Base-by-base conservation (phyloP, 106 monocot genomes). In the Vanilla planifolia region DNA sequence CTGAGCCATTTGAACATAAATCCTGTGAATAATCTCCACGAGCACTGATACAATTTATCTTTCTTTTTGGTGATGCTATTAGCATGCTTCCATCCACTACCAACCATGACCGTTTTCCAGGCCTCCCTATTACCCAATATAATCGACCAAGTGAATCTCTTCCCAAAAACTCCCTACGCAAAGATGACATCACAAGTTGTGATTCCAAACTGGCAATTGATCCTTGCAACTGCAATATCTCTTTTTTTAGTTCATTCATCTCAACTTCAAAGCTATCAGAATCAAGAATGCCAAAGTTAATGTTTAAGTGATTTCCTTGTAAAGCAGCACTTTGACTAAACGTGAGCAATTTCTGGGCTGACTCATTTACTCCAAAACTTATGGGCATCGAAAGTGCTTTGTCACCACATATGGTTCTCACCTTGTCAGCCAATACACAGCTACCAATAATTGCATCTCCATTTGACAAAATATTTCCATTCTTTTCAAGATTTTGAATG, bases 121-220 rank as follows among this genome's bases (percentile, higher is more conserved):
- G 84, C 55, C 79, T 85, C n/a, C 79, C 70, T 10, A 77, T 78
- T 55, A 84, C 51, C 98, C 98, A 98, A 52, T 92, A 98, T 33
- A 85, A 75, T 40, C 92, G 76, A 58, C 81, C 88, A 60, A 48
- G 51, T 47, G 88, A 85, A 75, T 98, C 98, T 70, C 79, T 87
- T 17, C 98, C 92, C 32, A 96, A 51, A 24, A 80, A 82, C 29
- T 98, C 98, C 53, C 98, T 84, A 55, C 98, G 79, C 48, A 80
- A 67, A 47, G 91, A 88, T 70, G 79, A 33, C 56, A 64, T 70
- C 66, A 73, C 75, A 68, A 98, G 65, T 63, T 85, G 81, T 15
- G 74, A 85, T 16, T 91, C 88, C 41, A 91, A 58, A 62, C 10
- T 61, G 7, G 55, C 63, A 73, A 92, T 82, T 64, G 87, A 72